These are phyloP conservation scores for Xylariaceae sp. DNA, from an alignment of 2,329 filamentous ascomycete species.

Conservation along the genomic window DNA sequence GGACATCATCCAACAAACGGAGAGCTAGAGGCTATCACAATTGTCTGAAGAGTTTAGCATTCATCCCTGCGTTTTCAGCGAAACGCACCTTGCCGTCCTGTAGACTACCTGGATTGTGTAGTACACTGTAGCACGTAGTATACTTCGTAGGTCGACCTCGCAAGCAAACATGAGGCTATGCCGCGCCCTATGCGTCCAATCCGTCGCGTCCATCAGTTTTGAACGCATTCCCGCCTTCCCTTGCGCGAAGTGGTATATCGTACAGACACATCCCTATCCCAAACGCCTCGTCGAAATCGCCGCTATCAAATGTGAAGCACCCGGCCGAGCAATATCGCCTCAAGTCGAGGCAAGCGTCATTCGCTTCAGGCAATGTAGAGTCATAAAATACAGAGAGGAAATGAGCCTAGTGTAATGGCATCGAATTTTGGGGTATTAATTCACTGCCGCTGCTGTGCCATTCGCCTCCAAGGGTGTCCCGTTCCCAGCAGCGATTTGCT, in stretches of 20 bases:
- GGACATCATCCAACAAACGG: no score
- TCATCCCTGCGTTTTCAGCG: no score
- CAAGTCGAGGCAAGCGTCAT: background rate
- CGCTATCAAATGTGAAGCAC: conserved; percentile 4
- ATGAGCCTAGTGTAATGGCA: background rate
- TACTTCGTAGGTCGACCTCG: no score
- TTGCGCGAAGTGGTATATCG: background rate
- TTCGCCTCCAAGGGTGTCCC: conserved; percentile 19
- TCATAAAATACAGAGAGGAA: no score
- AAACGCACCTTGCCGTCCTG: no score
- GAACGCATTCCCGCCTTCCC: conserved; percentile 1
- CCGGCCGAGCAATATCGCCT: background rate
- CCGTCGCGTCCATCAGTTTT: background rate
- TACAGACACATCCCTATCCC: conserved; percentile 7
- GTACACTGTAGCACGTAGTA: no score
- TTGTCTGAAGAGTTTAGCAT: no score
- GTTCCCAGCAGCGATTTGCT: conserved; percentile 16
- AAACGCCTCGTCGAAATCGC: conserved; percentile 12
- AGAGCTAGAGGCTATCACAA: no score
- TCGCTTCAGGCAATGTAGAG: background rate
- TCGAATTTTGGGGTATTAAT: conserved; percentile 21
- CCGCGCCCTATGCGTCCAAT: no score
- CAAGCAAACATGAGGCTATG: no score
- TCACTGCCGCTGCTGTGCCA: conserved; percentile 18
- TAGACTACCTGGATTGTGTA: no score